Percentiles rank a stretch among this genome's conserved stretches.
Conservation (phyloP, 1,284 basidiomycete genomes). For the Malassezia yamatoensis region DNA sequence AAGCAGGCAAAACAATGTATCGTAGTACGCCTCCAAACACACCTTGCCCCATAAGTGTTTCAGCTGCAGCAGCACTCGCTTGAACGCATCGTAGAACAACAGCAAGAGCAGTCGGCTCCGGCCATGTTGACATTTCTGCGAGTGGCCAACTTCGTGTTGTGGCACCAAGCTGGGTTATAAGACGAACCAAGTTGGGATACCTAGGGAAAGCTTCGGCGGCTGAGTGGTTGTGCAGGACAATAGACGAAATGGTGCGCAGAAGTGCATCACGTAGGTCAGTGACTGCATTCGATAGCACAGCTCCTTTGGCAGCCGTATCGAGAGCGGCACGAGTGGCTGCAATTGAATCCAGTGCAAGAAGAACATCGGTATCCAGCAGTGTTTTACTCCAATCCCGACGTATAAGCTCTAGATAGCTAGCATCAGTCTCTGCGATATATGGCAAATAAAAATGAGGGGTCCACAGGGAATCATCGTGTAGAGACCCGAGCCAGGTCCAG, state of each 20-base stretch:
- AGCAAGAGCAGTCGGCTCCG: slow-evolving; percentile 51
- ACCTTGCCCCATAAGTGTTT: slow-evolving; percentile 52
- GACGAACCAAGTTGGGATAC: not conserved
- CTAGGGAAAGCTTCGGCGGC: not conserved
- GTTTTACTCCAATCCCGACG: slow-evolving; percentile 13
- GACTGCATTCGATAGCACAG: not conserved
- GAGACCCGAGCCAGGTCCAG: slow-evolving; percentile 9
- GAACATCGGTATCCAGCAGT: not conserved
- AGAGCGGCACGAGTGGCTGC: not conserved
- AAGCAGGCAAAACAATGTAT: slow-evolving; percentile 60
- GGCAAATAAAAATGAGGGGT: not conserved
- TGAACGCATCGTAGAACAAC: slow-evolving; percentile 58
- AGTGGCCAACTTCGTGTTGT: slow-evolving; percentile 7
- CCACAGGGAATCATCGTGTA: not conserved
- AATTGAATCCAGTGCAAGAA: not conserved
- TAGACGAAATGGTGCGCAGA: not conserved
- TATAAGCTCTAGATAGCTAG: slow-evolving; percentile 12
- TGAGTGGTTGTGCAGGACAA: slow-evolving; percentile 2
- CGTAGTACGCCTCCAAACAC: slow-evolving; percentile 62
- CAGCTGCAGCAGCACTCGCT: slow-evolving; percentile 62
- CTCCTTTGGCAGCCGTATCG: not conserved
- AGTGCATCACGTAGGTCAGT: not conserved
- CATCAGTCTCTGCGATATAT: slow-evolving; percentile 2
- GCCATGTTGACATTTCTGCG: slow-evolving; percentile 5
- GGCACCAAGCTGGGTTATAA: slow-evolving; percentile 3